Base-by-base conservation (phyloP, 2,329 filamentous ascomycete genomes). In the Beauveria pseudobassiana region DNA sequence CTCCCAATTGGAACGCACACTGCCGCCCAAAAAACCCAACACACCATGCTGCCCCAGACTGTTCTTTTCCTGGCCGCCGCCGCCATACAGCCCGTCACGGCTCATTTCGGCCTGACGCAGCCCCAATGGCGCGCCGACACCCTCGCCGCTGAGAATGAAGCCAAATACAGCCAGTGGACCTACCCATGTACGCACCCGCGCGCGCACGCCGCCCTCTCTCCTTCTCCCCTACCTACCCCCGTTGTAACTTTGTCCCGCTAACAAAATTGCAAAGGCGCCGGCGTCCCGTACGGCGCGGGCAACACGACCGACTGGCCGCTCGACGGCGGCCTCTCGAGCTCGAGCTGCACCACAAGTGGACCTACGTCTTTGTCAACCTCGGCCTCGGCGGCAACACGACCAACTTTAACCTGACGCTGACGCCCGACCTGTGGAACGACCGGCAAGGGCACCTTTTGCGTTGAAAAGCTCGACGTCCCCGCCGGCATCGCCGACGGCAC, bases 401-500 rank as follows among this genome's bases (percentile, higher is more conserved):
- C 68, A 85, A 84, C 73, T 92, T 87, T 80, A 91, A 88, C 78
- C 80, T 87, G 72, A 83, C 86, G 40, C 78, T 91, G 30, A 82
- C 85, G 2, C 83, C 83, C 3, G 66, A 77, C 74, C 83, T 78
- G 75, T 84, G 77, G 74, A 86, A 78, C 73, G 69, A 85, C 75
- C 73, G 88, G 69, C 73, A 75, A 82, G 20, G 87, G 88, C 52
- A 78, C 80, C 52, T 85, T 91, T 69, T 93, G 89, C 74, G 68
- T 91, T 14, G 82, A 85, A 9, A 73, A 79, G 64, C 75, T 92
- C 16, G 70, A 74, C 34, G 73, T 88, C 4, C 85, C 85, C 6
- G 65, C 84, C 26, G 77, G 78, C 54, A 73, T 87, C 43, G 71
- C 71, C 26, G 84, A 89, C 43, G 89, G 88, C 48, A 80, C 82